phyloP scores from a whole-genome alignment of 129 eudicot species.

The Lonicera japonica region DNA sequence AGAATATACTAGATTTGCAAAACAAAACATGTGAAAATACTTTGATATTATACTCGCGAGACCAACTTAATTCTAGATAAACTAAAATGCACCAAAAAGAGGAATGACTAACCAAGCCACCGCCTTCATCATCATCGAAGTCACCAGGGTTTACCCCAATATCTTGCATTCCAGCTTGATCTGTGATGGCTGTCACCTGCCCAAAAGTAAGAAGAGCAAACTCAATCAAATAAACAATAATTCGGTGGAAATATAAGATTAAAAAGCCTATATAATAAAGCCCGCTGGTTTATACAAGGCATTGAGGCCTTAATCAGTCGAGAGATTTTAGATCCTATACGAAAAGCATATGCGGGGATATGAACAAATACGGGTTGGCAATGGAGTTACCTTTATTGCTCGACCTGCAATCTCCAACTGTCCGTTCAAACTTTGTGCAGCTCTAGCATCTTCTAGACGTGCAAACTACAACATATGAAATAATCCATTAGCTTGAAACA shows the following conservation, averaged over 20 bases:
- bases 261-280: no score
- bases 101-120: constrained; percentile 63
- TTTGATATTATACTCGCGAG: neutral
- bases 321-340: no score
- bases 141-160: constrained; percentile 71
- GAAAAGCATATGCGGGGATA: neutral
- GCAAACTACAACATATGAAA: constrained; percentile 50
- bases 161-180: constrained; percentile 81
- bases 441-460: constrained; percentile 76
- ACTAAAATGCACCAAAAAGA: neutral
- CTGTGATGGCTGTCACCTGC: constrained; percentile 80
- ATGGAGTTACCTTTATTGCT: constrained; percentile 61
- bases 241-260: no score
- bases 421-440: constrained; percentile 78
- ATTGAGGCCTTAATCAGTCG: no score
- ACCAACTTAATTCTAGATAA: neutral
- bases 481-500: constrained; percentile 1
- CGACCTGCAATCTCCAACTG: constrained; percentile 85
- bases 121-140: constrained; percentile 86
- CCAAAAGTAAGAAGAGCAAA: neutral
- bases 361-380: neutral
- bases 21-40: no score
- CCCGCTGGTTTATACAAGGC: no score
- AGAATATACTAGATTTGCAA: no score
- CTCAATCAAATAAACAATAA: no score